Evolutionary conservation across 768 basidiomycete genomes (phyloP).

Genomic region (Thelephora ganbajun): DNA sequence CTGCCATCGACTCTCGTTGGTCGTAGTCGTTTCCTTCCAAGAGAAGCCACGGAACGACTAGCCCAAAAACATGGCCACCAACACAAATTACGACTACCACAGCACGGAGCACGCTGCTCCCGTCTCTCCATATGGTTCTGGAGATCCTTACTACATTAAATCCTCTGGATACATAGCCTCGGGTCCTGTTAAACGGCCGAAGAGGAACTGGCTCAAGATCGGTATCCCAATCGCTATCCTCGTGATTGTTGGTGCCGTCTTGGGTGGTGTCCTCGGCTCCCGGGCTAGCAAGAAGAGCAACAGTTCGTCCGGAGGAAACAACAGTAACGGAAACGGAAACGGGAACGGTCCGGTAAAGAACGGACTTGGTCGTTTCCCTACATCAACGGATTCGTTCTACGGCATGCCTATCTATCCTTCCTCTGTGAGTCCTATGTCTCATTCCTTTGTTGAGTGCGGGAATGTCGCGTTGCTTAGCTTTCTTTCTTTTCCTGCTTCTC

Average conservation of each 20-base stretch:
- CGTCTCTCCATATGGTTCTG: conserved; percentile 37
- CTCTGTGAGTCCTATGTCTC: conserved; percentile 49
- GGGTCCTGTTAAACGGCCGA: conserved; percentile 30
- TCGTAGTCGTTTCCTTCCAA: conserved; percentile 6
- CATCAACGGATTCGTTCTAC: conserved; percentile 66
- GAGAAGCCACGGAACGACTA: conserved; percentile 1
- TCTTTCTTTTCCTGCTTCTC: neutral
- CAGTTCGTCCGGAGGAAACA: conserved; percentile 12
- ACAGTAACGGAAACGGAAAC: conserved; percentile 32
- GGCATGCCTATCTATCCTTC: conserved; percentile 80
- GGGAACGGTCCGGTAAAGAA: conserved; percentile 46
- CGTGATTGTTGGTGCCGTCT: conserved; percentile 50
- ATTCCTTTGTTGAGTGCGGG: no score
- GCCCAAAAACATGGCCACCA: conserved; percentile 23
- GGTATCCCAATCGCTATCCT: conserved; percentile 54
- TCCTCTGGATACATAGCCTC: conserved; percentile 62
- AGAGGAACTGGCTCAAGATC: conserved; percentile 63
- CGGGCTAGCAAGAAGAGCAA: conserved; percentile 31
- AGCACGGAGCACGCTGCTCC: conserved; percentile 13
- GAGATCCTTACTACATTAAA: conserved; percentile 55
- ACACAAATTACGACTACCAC: conserved; percentile 14
- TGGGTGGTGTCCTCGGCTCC: conserved; percentile 73
- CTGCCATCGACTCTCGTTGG: neutral
- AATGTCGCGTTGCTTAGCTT: conserved; percentile 7
- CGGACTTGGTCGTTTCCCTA: conserved; percentile 54